Conservation (phyloP, 2,329 filamentous ascomycete species). For the Exophiala viscosa region DNA sequence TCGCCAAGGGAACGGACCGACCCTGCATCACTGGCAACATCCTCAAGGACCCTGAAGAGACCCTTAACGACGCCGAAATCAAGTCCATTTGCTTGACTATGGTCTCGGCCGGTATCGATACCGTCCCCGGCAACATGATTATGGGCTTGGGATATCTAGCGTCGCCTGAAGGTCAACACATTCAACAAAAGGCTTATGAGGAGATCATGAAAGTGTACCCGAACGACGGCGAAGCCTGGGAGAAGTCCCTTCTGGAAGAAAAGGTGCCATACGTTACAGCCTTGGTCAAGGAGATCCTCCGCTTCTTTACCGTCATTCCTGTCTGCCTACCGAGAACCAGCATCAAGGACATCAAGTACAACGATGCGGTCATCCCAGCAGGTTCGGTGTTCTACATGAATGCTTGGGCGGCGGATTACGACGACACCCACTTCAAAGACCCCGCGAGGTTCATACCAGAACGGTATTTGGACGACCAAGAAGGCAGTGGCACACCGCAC, state of each 20-base stretch:
- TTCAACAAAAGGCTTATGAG: slow-evolving; percentile 65
- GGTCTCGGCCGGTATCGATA: slow-evolving; percentile 77
- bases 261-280: slow-evolving; percentile 74
- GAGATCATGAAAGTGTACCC: slow-evolving; percentile 71
- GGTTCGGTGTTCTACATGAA: slow-evolving; percentile 82
- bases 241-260: slow-evolving; percentile 67
- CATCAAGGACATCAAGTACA: slow-evolving; percentile 68
- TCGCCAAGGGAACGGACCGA: slow-evolving; percentile 60
- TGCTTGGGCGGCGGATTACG: slow-evolving; percentile 71
- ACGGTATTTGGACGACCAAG: slow-evolving; percentile 59
- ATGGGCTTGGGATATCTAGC: slow-evolving; percentile 75
- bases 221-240: slow-evolving; percentile 67
- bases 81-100: slow-evolving; percentile 79
- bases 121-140: slow-evolving; percentile 73
- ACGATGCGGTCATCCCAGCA: slow-evolving; percentile 64
- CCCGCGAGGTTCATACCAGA: slow-evolving; percentile 65
- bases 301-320: slow-evolving; percentile 76
- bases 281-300: slow-evolving; percentile 71
- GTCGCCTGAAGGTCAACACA: slow-evolving; percentile 62
- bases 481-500: slow-evolving; percentile 55
- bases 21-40: slow-evolving; percentile 69
- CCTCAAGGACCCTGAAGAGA: slow-evolving; percentile 65
- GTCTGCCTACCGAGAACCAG: slow-evolving; percentile 70
- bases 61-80: slow-evolving; percentile 68
- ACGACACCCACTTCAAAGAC: slow-evolving; percentile 63